Evolutionary conservation across 106 monocot genomes (phyloP).

Genomic region (Dendrobium chrysotoxum): DNA sequence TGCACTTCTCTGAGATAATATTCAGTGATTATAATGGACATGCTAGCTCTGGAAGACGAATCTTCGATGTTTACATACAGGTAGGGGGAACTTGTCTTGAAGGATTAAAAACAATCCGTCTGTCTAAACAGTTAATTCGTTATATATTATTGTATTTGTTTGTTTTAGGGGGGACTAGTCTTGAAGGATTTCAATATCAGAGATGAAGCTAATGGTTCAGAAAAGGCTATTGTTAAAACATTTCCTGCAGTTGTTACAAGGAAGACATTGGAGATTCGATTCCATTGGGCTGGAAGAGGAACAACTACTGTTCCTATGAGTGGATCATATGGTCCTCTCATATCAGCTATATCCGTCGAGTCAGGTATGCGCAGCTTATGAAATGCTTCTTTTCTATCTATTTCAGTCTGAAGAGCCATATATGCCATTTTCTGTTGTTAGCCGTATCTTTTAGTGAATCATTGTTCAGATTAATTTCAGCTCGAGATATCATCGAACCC

Average conservation of each 20-base stretch:
- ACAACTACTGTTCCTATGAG: conserved; percentile 62
- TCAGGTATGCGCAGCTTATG: conserved; percentile 26
- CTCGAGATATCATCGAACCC: not conserved
- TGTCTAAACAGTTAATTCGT: not conserved
- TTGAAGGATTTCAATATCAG: conserved; percentile 66
- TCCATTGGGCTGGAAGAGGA: conserved; percentile 79
- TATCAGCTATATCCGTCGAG: conserved; percentile 69
- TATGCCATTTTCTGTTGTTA: not conserved
- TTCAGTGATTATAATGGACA: conserved; percentile 46
- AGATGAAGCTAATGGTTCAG: conserved; percentile 45
- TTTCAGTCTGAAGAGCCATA: not conserved
- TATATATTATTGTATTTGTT: conserved; percentile 4
- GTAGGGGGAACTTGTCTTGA: conserved; percentile 16
- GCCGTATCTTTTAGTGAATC: not conserved
- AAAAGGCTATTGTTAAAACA: conserved; percentile 37
- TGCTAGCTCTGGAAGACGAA: conserved; percentile 46
- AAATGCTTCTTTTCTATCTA: not conserved
- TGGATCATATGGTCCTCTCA: conserved; percentile 75
- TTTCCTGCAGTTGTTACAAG: conserved; percentile 39
- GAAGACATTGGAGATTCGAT: conserved; percentile 52
- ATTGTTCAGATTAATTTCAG: not conserved
- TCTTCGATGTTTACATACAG: conserved; percentile 79
- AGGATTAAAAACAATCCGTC: not conserved
- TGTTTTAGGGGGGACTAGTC: conserved; percentile 49
- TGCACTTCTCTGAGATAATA: conserved; percentile 49